A percentile compares a stretch with the other conserved stretches of the same genome.
These are phyloP conservation scores for Talaromyces borbonicus DNA, from an alignment of 495 filamentous ascomycete species.

Conservation along the genomic window DNA sequence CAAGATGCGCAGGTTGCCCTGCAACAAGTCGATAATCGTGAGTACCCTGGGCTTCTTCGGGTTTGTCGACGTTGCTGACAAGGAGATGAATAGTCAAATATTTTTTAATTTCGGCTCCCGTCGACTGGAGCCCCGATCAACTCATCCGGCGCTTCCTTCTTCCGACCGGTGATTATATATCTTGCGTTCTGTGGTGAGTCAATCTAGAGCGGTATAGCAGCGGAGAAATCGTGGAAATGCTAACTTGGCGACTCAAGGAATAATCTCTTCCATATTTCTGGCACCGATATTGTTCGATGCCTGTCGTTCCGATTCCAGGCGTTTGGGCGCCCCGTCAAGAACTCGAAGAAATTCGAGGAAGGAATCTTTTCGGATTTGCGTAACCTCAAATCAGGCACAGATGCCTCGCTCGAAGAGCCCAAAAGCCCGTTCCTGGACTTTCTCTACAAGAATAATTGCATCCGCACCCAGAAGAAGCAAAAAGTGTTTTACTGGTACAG, in stretches of 20 bases:
- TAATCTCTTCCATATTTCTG: conserved; percentile 98
- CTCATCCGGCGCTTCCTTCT: conserved; percentile 92
- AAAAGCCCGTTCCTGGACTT: conserved; percentile 98
- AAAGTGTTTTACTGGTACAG: conserved; percentile 99
- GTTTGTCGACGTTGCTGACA: conserved; percentile 7
- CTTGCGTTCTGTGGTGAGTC: conserved; percentile 83
- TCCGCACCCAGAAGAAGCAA: conserved; percentile 98
- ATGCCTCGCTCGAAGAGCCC: conserved; percentile 97
- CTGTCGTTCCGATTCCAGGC: conserved; percentile 97
- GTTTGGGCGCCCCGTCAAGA: conserved; percentile 96
- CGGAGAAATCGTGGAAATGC: not conserved
- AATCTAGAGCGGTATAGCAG: conserved; percentile 15
- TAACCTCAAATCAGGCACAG: conserved; percentile 95
- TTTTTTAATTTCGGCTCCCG: conserved; percentile 95
- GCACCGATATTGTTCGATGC: conserved; percentile 97
- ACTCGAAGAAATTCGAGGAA: conserved; percentile 99
- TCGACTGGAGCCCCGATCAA: conserved; percentile 95
- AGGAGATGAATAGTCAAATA: conserved; percentile 71
- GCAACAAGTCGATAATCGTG: conserved; percentile 97
- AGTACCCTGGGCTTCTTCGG: conserved; percentile 35
- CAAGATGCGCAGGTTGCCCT: conserved; percentile 95
- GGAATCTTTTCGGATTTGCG: conserved; percentile 98
- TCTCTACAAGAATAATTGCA: conserved; percentile 99
- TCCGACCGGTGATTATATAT: conserved; percentile 96
- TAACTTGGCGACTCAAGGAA: conserved; percentile 52